These are phyloP conservation scores for Diutina siamensis DNA, from an alignment of 1,139 yeast genomes.

Conservation along the genomic window DNA sequence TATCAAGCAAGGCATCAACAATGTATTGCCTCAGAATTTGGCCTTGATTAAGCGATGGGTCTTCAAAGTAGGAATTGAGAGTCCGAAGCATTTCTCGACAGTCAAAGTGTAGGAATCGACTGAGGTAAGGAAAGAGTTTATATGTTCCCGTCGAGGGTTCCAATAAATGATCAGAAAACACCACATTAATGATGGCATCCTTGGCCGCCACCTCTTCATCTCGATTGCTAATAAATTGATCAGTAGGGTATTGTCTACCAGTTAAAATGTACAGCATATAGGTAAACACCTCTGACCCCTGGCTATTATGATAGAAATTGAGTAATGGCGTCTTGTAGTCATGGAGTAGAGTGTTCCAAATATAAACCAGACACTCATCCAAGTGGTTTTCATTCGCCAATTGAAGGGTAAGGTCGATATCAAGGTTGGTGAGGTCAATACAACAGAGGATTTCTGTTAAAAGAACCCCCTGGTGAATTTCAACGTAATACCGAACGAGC, in stretches of 20 bases:
- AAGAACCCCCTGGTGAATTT: constrained; percentile 27
- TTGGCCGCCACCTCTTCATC: constrained; percentile 28
- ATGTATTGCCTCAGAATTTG: constrained; percentile 48
- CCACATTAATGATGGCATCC: constrained; percentile 34
- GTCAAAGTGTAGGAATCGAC: constrained; percentile 34
- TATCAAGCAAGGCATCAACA: constrained; percentile 52
- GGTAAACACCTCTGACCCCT: constrained; percentile 26
- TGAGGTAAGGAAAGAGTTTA: constrained; percentile 52
- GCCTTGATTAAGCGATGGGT: constrained; percentile 45
- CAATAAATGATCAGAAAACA: constrained; percentile 29
- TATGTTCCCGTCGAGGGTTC: constrained; percentile 15
- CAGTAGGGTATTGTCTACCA: constrained; percentile 73
- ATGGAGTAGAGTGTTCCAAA: constrained; percentile 53
- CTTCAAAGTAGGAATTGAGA: constrained; percentile 72
- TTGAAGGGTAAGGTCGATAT: constrained; percentile 57
- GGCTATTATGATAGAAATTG: constrained; percentile 34
- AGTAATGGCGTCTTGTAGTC: constrained; percentile 62
- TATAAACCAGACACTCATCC: constrained; percentile 49
- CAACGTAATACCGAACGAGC: constrained; percentile 41
- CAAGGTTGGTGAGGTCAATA: constrained; percentile 54
- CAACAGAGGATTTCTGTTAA: constrained; percentile 59
- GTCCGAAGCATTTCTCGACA: constrained; percentile 51
- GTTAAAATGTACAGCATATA: constrained; percentile 62
- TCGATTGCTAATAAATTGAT: constrained; percentile 22
- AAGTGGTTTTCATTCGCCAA: constrained; percentile 46